Evolutionary conservation across 1,139 yeast species (phyloP), one percentile per base, ranked within the genome.

Genomic region (Debaryomycetaceae sp.): DNA sequence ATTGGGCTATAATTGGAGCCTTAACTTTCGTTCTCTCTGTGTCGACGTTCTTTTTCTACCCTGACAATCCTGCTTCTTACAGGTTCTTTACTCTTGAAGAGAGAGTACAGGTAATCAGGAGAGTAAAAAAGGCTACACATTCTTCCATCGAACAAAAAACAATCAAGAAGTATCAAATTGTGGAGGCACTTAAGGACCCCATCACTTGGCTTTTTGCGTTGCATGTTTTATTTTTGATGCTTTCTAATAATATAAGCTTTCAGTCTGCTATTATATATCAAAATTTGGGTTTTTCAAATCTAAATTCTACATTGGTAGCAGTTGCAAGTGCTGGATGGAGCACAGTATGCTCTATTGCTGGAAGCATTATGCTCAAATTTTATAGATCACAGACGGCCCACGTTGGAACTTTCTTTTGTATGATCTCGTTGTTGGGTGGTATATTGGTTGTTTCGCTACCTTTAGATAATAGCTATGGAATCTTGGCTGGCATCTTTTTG

Each of bases 271-370:
- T 75, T 39, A 58, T 76, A 40, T 76, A 68, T 46, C 64, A 62
- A 24, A 65, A 64, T 38, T 63, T 74, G 56, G 46, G 46, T 9
- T 23, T 44, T 11, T 13, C 23, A 8, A 51, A 9, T 37, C 47
- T 41, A 70, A 61, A 4, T 60, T 76, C 83, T 1, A 76, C 81
- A 1, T 58, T 79, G 34, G 80, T 79, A 5, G 70, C 81, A 5
- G 80, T 77, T 41, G 81, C 80, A 1, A 67, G 75, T 37, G 75
- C 78, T 40, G 76, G 79, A 0, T 76, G 66, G 47, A 66, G 75
- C 1, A 60, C 65, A 6, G 46, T 62, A 5, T 66, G 69, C 59
- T 57, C 68, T 20, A 39, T 66, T 24, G 60, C 64, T 5, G 49
- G 62, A 4, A 66, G 70, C 58, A 56, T 68, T 20, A 39, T 66